Evolutionary conservation across 441 rosid species (phyloP), one percentile per base, ranked within the genome.

Genomic region (Gossypium davidsonii): DNA sequence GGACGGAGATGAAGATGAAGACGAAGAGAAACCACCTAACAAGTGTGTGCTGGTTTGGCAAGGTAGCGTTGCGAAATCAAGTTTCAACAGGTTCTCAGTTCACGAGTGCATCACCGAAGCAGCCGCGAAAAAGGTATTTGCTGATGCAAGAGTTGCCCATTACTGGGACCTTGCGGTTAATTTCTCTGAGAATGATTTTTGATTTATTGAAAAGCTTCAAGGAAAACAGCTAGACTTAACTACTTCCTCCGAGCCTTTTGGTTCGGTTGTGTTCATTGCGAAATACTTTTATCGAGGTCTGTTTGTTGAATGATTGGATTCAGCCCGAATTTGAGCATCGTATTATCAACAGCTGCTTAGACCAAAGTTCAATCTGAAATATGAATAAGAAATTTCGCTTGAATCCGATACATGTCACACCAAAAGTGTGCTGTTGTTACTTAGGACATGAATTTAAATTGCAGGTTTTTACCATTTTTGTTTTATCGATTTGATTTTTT

Each of bases 91-190:
- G 83, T 95, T 92, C 75, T 69, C 62, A 0, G 84, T 95, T 46
- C 94, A 91, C 3, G 93, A 91, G 56, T 90, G 99, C 85, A 83
- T 89, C 77, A 91, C 93, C 0, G 94, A 92, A 73, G 92, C 93
- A 51, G 94, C 97, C 12, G 96, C 92, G 1, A 80, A 81, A 71
- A 94, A 90, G 75, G 83, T 87, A 55, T 91, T 90, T 68, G 78
- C 85, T 0, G 96, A 94, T 80, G 95, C 93, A 3, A 90, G 97
- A 31, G 96, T 92, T 56, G 90, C 66, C 8, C 98, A 90, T 73
- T 95, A 95, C 83, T 92, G 99, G 99, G 99, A 95, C 77, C 94
- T 95, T 7, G 90, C 94, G 0, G 82, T 88, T 86, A 92, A 95
- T 74, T 92, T 90, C 82, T 56, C 87, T 0, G 96, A 92, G 0